Evolutionary conservation across 495 filamentous ascomycete genomes (phyloP), one percentile per base, ranked within the genome.

Genomic region (Pseudevernia furfuracea): DNA sequence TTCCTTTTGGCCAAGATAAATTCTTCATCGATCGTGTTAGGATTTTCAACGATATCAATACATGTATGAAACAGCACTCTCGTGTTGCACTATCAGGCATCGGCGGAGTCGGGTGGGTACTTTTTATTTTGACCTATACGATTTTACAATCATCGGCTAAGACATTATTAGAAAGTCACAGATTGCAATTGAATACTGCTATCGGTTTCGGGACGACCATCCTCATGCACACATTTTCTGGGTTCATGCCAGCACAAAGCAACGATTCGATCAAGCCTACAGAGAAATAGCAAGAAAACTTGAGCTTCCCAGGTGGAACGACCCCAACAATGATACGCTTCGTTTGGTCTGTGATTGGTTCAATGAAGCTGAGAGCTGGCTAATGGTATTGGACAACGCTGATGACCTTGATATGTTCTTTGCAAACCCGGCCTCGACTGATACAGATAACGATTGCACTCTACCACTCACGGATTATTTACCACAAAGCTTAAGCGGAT

Each of bases 301-400:
- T 11, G 67, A 73, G 30, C 60, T 81, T 25, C 68, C 75, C 34
- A 74, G 72, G 11, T 68, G 71, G 49, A 69, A 76, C 30, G 66
- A 79, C 43, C 73, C 71, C 1, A 72, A 73, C 7, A 66, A 70
- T 38, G 66, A 82, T 55, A 70, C 73, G 25, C 68, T 74, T 12
- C 62, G 70, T 59, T 66, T 77, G n/a, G 73, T 81, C 15, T 68
- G 61, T 60, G 61, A 69, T 62, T 80, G 75, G 74, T 71, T 82
- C 21, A 58, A 52, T 30, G 64, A 72, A 55, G 63, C 65, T 41
- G 74, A 75, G 23, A 62, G 60, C 9, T 85, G 81, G 81, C 58
- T 82, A 30, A 63, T 84, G 62, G 69, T 82, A n/a, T 71, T 84
- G 34, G 81, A 85, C 67, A 83, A 81, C 62, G 80, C 78, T 12